Evolutionary conservation across 2,329 filamentous ascomycete species (phyloP).

Genomic region (Penicillium sp.): DNA sequence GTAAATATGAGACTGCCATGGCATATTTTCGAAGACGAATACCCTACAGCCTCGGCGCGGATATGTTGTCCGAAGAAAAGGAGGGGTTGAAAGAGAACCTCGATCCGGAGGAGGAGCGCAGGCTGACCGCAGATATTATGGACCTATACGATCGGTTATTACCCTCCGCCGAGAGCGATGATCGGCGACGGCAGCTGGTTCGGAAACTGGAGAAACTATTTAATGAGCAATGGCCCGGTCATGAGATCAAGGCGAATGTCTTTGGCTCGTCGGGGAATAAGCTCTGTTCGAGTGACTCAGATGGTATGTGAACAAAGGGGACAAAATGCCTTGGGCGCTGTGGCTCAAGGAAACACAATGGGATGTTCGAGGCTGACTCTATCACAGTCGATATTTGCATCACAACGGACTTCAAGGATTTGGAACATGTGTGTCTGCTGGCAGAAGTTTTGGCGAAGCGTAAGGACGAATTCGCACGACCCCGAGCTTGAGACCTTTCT

Average conservation of each 20-base stretch:
- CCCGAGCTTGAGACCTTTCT: not conserved
- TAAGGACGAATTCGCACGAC: constrained; percentile 53
- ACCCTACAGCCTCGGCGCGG: constrained; percentile 85
- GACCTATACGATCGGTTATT: constrained; percentile 82
- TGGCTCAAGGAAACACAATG: not conserved
- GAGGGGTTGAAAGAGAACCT: constrained; percentile 71
- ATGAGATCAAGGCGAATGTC: constrained; percentile 84
- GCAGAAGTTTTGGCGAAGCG: constrained; percentile 81
- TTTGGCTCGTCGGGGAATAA: constrained; percentile 98
- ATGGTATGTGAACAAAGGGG: constrained; percentile 63
- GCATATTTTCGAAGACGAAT: constrained; percentile 82
- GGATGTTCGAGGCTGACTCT: constrained; percentile 25
- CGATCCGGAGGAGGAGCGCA: constrained; percentile 71
- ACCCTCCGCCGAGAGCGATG: constrained; percentile 77
- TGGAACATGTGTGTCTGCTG: constrained; percentile 88
- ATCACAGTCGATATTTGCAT: constrained; percentile 91
- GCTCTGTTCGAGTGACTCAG: constrained; percentile 91
- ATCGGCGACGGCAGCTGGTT: constrained; percentile 74
- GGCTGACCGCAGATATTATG: constrained; percentile 78
- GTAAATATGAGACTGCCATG: constrained; percentile 86
- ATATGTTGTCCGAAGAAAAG: constrained; percentile 70
- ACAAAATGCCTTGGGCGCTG: not conserved
- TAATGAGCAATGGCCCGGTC: constrained; percentile 87
- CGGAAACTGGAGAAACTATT: constrained; percentile 84
- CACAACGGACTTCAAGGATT: constrained; percentile 81